These are phyloP conservation scores for Ogataea angusta DNA, from an alignment of 805 yeast genomes.

Conservation along the genomic window DNA sequence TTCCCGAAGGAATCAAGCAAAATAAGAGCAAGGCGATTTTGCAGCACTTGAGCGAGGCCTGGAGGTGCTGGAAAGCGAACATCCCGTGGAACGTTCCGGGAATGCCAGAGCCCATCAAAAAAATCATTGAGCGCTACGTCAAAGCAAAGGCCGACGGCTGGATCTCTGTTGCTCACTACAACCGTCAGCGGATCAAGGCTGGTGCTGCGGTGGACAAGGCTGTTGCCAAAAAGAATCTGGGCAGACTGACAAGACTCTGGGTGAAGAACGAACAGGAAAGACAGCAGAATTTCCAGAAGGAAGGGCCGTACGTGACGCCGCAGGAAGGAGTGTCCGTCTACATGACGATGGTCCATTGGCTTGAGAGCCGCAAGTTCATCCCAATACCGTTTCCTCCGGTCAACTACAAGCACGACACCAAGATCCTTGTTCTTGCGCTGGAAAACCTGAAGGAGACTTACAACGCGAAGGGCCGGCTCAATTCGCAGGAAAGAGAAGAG, in stretches of 20 bases:
- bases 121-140: slow-evolving; percentile 82
- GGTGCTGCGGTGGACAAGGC: slow-evolving; percentile 96
- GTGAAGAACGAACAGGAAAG: slow-evolving; percentile 87
- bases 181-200: slow-evolving; percentile 79
- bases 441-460: slow-evolving; percentile 84
- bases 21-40: slow-evolving; percentile 81
- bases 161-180: slow-evolving; percentile 89
- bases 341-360: slow-evolving; percentile 87
- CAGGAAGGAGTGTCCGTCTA: slow-evolving; percentile 86
- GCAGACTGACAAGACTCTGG: slow-evolving; percentile 90
- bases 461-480: slow-evolving; percentile 70
- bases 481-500: slow-evolving; percentile 87
- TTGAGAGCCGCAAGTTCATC: slow-evolving; percentile 75
- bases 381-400: slow-evolving; percentile 94
- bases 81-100: slow-evolving; percentile 98
- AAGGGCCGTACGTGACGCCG: slow-evolving; percentile 84
- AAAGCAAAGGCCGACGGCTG: slow-evolving; percentile 97
- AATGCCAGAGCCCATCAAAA: slow-evolving; percentile 84
- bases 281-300: slow-evolving; percentile 71
- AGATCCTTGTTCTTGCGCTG: slow-evolving; percentile 80
- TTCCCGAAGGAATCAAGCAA: slow-evolving; percentile 90
- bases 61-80: slow-evolving; percentile 99
- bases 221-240: slow-evolving; percentile 88
- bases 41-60: slow-evolving; percentile 95
- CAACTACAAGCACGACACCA: slow-evolving; percentile 90